These are phyloP conservation scores for Russula virescens DNA, from an alignment of 768 basidiomycete genomes.

Conservation along the genomic window DNA sequence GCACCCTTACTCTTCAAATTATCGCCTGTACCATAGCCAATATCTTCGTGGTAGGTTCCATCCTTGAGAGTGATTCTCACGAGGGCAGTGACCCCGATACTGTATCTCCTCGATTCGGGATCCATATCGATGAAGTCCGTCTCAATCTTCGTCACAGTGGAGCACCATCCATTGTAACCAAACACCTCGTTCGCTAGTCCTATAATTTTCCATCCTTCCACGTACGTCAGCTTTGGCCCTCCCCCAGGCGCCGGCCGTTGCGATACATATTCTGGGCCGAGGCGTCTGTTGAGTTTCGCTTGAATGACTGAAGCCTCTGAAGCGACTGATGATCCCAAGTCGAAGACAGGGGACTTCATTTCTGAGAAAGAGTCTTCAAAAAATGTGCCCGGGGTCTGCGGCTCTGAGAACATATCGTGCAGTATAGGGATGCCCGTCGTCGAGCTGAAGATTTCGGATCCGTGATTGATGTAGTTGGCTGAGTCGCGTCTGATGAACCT, in stretches of 20 bases:
- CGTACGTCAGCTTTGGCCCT: constrained; percentile 85
- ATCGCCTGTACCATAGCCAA: constrained; percentile 85
- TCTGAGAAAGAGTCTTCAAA: constrained; percentile 14
- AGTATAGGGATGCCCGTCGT: no score
- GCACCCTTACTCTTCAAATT: constrained; percentile 80
- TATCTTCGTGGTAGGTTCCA: constrained; percentile 87
- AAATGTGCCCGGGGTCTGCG: constrained; percentile 9
- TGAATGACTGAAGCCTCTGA: constrained; percentile 68
- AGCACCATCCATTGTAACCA: constrained; percentile 96
- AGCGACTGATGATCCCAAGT: constrained; percentile 24
- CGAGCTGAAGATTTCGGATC: no score
- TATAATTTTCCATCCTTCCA: constrained; percentile 97
- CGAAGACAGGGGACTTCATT: not conserved
- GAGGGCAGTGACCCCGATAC: constrained; percentile 76
- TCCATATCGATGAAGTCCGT: constrained; percentile 76
- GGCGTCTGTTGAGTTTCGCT: constrained; percentile 74
- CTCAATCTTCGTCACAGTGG: constrained; percentile 64
- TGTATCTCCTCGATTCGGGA: constrained; percentile 59
- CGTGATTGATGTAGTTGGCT: no score
- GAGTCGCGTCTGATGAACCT: no score
- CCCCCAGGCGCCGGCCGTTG: constrained; percentile 84
- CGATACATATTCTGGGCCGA: constrained; percentile 93
- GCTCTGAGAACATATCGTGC: constrained; percentile 19
- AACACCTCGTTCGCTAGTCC: constrained; percentile 98
- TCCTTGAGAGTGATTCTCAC: constrained; percentile 84